Percentiles rank a stretch among this genome's conserved stretches.
These are phyloP conservation scores for Sporobolomyces phaffii DNA, from an alignment of 768 basidiomycete species.

Conservation along the genomic window DNA sequence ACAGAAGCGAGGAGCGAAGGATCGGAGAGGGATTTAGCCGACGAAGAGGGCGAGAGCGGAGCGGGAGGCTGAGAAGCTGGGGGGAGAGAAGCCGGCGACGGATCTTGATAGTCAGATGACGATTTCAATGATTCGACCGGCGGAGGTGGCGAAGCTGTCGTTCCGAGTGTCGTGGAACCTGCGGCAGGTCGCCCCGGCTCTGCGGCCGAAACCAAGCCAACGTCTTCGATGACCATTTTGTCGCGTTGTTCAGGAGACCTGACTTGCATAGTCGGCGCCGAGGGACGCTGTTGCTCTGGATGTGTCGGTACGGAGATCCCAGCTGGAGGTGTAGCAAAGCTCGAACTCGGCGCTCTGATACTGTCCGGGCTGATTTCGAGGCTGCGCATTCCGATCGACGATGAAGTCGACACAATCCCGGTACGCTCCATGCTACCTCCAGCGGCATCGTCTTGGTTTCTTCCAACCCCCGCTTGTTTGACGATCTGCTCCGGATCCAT, in stretches of 20 bases:
- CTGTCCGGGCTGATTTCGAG: slow-evolving; percentile 16
- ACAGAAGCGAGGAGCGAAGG: slow-evolving; percentile 9
- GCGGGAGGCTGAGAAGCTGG: background rate
- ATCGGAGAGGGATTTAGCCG: background rate
- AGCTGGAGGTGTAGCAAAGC: slow-evolving; percentile 14
- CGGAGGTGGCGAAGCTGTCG: background rate
- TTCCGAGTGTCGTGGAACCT: no score
- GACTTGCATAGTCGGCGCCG: background rate
- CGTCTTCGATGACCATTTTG: slow-evolving; percentile 21
- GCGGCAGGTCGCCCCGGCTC: background rate
- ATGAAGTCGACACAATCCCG: no score
- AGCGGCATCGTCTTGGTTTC: background rate
- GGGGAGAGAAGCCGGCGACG: background rate
- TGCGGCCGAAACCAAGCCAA: background rate
- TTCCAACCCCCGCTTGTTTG: background rate
- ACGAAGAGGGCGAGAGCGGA: background rate
- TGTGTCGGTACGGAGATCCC: background rate
- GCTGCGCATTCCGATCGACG: background rate
- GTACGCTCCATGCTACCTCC: no score
- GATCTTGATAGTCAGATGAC: background rate
- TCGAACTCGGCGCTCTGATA: slow-evolving; percentile 9
- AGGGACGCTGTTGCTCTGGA: background rate
- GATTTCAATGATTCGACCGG: no score
- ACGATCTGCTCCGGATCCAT: slow-evolving; percentile 3
- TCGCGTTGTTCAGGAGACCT: slow-evolving; percentile 2